phyloP scores from a whole-genome alignment of 192 early-diverging fungal genomes.

The Kickxella alabastrina region DNA sequence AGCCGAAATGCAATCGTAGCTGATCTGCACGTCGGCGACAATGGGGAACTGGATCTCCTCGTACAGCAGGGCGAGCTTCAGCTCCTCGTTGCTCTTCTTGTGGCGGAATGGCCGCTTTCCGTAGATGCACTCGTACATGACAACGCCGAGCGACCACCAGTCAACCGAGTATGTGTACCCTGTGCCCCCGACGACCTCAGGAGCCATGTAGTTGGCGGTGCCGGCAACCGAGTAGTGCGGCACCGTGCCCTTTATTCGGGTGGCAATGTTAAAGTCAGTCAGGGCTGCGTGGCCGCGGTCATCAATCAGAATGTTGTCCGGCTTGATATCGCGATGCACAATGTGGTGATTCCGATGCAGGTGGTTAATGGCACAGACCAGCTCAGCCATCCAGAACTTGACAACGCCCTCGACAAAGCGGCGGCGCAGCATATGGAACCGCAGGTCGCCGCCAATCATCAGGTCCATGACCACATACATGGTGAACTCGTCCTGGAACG shows the following conservation, averaged over 20 bases:
- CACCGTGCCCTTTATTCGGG: conserved; percentile 56
- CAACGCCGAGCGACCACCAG: conserved; percentile 93
- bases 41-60: conserved; percentile 63
- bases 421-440: conserved; percentile 67
- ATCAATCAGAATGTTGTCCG: conserved; percentile 82
- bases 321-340: conserved; percentile 94
- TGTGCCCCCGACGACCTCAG: conserved; percentile 60
- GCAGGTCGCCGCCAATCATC: conserved; percentile 92
- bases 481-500: conserved; percentile 93
- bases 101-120: conserved; percentile 69
- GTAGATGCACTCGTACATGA: conserved; percentile 85
- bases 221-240: conserved; percentile 80
- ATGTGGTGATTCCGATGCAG: conserved; percentile 72
- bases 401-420: conserved; percentile 74
- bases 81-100: conserved; percentile 55
- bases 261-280: conserved; percentile 97
- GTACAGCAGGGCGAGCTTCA: conserved; percentile 62
- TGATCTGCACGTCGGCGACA: conserved; percentile 48
- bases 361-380: conserved; percentile 75
- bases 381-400: conserved; percentile 85
- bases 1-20: conserved; percentile 65
- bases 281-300: conserved; percentile 81
- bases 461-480: conserved; percentile 93
- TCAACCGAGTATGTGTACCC: conserved; percentile 85
- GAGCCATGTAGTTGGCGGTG: conserved; percentile 89